Evolutionary conservation across 2,329 filamentous ascomycete genomes (phyloP).

Genomic region (Neospermospora avenae): DNA sequence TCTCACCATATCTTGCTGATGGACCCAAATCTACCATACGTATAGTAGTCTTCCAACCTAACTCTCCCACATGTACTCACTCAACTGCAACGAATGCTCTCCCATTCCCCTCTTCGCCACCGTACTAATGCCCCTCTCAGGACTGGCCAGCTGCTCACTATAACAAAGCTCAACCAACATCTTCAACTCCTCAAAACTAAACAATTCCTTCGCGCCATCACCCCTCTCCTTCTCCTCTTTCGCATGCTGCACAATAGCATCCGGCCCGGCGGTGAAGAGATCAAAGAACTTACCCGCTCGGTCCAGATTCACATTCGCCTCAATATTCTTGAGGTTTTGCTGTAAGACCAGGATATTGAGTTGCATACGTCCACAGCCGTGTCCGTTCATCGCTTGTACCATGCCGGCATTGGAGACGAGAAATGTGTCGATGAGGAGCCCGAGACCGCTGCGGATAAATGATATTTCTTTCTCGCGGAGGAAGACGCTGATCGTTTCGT

Average conservation of each 20-base stretch:
- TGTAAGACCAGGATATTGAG: conserved; percentile 93
- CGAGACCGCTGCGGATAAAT: conserved; percentile 76
- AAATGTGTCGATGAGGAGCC: conserved; percentile 73
- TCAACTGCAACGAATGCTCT: conserved; percentile 66
- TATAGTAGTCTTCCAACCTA: conserved; percentile 10
- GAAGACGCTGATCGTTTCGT: conserved; percentile 73
- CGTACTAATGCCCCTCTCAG: conserved; percentile 64
- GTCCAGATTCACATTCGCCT: conserved; percentile 62
- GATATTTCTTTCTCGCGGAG: conserved; percentile 67
- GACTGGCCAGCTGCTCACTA: conserved; percentile 62
- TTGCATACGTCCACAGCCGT: conserved; percentile 83
- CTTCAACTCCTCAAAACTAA: conserved; percentile 65
- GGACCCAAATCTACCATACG: background rate
- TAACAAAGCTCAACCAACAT: conserved; percentile 64
- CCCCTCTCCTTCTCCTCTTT: conserved; percentile 40
- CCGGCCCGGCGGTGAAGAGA: conserved; percentile 63
- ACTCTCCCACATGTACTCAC: conserved; percentile 67
- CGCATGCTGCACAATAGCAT: conserved; percentile 61
- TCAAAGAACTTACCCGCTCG: conserved; percentile 66
- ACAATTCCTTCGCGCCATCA: conserved; percentile 42
- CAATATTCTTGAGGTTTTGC: conserved; percentile 94
- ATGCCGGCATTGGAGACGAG: conserved; percentile 69
- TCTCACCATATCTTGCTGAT: background rate
- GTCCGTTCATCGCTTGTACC: conserved; percentile 78
- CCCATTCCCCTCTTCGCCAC: conserved; percentile 67